Conservation (phyloP, 768 basidiomycete genomes). For the Rhodotorula kratochvilovae region DNA sequence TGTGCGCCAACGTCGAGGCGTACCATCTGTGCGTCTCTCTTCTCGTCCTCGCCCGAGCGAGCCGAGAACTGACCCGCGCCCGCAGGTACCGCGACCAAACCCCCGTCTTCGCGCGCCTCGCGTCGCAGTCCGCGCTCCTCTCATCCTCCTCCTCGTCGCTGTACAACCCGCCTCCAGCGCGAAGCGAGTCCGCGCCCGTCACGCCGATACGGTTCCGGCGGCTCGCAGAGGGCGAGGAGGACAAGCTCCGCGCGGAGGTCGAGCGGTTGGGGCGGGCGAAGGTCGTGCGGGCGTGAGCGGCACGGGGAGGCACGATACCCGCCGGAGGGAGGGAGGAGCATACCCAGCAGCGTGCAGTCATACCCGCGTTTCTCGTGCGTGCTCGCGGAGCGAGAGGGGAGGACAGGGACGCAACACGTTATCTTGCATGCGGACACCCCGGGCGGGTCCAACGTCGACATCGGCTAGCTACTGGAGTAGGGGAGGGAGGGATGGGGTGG, state of each 20-base stretch:
- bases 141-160: constrained; percentile 13
- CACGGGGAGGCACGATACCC: not conserved
- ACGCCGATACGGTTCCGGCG: constrained; percentile 5
- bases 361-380: too few species aligned
- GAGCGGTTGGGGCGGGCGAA: constrained; percentile 2
- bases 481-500: not conserved
- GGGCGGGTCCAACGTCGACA: not conserved
- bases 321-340: too few species aligned
- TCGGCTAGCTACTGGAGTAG: too few species aligned
- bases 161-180: not conserved
- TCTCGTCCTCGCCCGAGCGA: not conserved
- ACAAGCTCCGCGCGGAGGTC: constrained; percentile 1
- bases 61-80: not conserved
- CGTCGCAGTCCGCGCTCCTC: constrained; percentile 26
- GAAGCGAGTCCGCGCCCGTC: not conserved
- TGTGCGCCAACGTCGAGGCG: constrained; percentile 28
- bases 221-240: constrained; percentile 13
- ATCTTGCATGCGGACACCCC: too few species aligned
- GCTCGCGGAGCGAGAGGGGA: too few species aligned
- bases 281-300: not conserved
- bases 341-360: too few species aligned
- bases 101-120: constrained; percentile 27
- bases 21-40: constrained; percentile 17
- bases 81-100: constrained; percentile 33
- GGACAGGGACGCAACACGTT: too few species aligned